Evolutionary conservation across 495 filamentous ascomycete genomes (phyloP).

Genomic region (Glutinoglossum americanum): DNA sequence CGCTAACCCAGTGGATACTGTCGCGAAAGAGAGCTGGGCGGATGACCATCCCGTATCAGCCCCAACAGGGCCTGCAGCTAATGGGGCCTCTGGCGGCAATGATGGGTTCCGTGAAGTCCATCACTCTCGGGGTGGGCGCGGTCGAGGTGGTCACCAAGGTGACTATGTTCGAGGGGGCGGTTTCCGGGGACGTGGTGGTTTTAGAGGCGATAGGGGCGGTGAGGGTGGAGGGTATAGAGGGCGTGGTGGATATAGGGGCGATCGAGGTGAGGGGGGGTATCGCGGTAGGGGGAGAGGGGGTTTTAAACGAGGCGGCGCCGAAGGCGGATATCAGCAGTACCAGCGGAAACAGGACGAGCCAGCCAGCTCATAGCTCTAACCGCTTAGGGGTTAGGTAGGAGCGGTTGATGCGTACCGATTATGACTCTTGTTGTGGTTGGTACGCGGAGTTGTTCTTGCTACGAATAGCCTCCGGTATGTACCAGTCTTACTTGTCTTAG

Average conservation of each 20-base stretch:
- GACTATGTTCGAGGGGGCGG: slow-evolving; percentile 8
- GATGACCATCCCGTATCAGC: slow-evolving; percentile 32
- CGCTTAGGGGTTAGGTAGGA: not conserved
- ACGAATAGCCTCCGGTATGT: not conserved
- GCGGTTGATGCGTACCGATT: not conserved
- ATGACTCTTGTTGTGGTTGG: not conserved
- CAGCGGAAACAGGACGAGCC: not conserved
- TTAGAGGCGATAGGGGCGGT: slow-evolving; percentile 6
- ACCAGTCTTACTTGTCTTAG: not conserved
- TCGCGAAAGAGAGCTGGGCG: slow-evolving; percentile 37
- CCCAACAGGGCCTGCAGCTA: slow-evolving; percentile 14
- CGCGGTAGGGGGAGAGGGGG: slow-evolving; percentile 19
- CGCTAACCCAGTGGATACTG: slow-evolving; percentile 34
- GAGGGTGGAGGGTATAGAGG: slow-evolving; percentile 27
- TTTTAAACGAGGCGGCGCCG: not conserved
- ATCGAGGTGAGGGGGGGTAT: slow-evolving; percentile 26
- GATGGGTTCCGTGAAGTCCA: slow-evolving; percentile 58
- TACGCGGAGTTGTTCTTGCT: not conserved
- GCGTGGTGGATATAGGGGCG: slow-evolving; percentile 25
- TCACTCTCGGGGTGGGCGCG: slow-evolving; percentile 16
- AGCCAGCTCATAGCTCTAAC: not conserved
- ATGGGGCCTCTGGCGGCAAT: slow-evolving; percentile 12
- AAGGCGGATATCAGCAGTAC: not conserved
- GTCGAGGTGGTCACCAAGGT: slow-evolving; percentile 10
- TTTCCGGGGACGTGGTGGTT: slow-evolving; percentile 9